Base-by-base conservation (phyloP, 2,329 filamentous ascomycete species). In the Penicillium rolfsii region DNA sequence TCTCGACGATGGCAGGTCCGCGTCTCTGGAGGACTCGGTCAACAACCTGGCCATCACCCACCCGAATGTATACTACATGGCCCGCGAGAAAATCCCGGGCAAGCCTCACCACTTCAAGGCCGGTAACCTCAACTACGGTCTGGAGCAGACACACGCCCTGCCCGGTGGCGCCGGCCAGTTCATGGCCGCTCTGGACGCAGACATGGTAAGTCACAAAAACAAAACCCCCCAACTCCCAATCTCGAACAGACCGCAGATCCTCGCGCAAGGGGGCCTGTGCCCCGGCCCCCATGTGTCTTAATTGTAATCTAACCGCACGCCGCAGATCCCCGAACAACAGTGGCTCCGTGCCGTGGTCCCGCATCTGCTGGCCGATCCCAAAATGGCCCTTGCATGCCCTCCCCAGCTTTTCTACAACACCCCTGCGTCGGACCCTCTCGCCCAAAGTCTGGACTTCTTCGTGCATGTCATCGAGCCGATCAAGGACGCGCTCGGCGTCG, bases 351-450 rank as follows among this genome's bases (percentile, higher is more conserved):
- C 84, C 30, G 70, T 85, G 16, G 73, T 88, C n/a, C 84, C 86
- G 57, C 86, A 88, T 69, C 72, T 88, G 57, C 67, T 88, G 33
- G 72, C 79, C 60, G 84, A 88, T 67, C 77, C 80, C 45, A 84
- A 83, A 71, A 79, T 86, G 77, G 84, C 83, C 52, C 78, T 87
- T 52, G 84, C 82, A n/a, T 87, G 84, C 67, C 84, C 85, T 28
- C 84, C 84, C 12, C 85, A 87, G 76, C 80, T 85, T 3, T 88
- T 87, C 74, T 88, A 88, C 77, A 87, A 88, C 69, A 82, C 84
- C 3, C 86, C 86, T 5, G 74, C 74, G 0, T 82, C 82, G 5
- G 87, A 89, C 57, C 84, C 85, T 14, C 80, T 89, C 6, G 80
- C 81, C 1, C 85, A 87, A 70, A 83, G 80, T 69, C 79, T 87